A percentile compares a stretch with the other conserved stretches of the same genome.
Evolutionary conservation across 306 rosid species (phyloP).

Genomic region (Dicorynia guianensis): DNA sequence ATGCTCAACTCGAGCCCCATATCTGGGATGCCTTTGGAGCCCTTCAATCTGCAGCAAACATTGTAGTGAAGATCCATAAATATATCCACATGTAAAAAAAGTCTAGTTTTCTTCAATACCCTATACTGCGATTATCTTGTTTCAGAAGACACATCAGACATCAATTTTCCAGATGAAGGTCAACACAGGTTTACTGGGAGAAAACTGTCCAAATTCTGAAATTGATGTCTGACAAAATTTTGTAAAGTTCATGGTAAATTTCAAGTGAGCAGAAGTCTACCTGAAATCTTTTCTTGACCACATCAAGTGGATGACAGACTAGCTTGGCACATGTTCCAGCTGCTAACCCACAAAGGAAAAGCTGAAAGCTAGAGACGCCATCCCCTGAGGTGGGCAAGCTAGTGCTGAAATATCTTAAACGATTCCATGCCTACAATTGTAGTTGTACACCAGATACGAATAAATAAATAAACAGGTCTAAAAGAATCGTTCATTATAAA

Average conservation of each 20-base stretch:
- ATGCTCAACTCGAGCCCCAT: conserved; percentile 84
- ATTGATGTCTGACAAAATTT: not conserved
- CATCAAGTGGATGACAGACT: conserved; percentile 98
- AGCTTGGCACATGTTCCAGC: conserved; percentile 97
- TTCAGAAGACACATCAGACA: conserved; percentile 26
- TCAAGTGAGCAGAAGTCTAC: conserved; percentile 43
- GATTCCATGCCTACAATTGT: conserved; percentile 74
- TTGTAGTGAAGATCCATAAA: conserved; percentile 8
- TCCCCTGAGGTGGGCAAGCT: conserved; percentile 40
- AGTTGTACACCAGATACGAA: conserved; percentile 34
- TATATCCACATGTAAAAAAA: not conserved
- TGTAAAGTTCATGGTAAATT: not conserved
- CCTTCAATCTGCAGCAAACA: conserved; percentile 78
- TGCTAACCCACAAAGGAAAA: conserved; percentile 83
- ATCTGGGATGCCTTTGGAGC: conserved; percentile 87
- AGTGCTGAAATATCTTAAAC: conserved; percentile 40
- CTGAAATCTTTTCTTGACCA: conserved; percentile 98
- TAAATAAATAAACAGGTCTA: not conserved
- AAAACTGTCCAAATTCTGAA: not conserved
- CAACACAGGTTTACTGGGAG: not conserved
- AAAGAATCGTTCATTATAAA: not conserved
- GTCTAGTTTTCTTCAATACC: conserved; percentile 28
- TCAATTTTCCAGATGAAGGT: not conserved
- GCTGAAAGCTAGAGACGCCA: conserved; percentile 77
- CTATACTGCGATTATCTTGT: not conserved